phyloP scores from a whole-genome alignment of 2,329 filamentous ascomycete genomes.

The Rhinocladiella mackenziei region DNA sequence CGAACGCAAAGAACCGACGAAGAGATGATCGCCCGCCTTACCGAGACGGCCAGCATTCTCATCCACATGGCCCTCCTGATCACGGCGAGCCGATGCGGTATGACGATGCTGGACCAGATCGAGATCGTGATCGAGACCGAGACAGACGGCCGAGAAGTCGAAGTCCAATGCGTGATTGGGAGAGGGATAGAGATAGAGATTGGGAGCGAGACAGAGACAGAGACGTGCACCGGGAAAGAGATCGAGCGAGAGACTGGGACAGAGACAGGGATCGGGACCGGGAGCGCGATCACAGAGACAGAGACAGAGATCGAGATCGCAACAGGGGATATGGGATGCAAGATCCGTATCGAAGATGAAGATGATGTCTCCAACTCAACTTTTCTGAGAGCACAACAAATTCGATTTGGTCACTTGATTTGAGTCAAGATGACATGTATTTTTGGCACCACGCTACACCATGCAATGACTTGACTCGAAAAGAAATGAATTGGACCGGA shows the following conservation, averaged over 20 bases:
- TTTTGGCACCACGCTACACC: not conserved
- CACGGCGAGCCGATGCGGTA: no score
- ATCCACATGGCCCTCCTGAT: not conserved
- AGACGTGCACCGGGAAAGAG: slow-evolving; percentile 15
- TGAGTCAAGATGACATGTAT: not conserved
- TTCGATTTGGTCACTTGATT: not conserved
- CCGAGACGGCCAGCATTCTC: slow-evolving; percentile 9
- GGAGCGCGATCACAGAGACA: slow-evolving; percentile 37
- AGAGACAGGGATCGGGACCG: slow-evolving; percentile 10
- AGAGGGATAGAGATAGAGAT: slow-evolving; percentile 12
- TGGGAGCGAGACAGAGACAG: slow-evolving; percentile 6
- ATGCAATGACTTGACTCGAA: not conserved
- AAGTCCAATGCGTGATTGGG: slow-evolving; percentile 23
- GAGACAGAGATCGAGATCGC: slow-evolving; percentile 16
- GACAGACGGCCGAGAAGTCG: slow-evolving; percentile 23
- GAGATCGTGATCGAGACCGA: slow-evolving; percentile 11
- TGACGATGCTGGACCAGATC: no score
- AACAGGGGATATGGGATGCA: slow-evolving; percentile 14
- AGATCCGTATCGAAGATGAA: slow-evolving; percentile 15
- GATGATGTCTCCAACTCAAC: not conserved
- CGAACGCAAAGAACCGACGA: slow-evolving; percentile 8
- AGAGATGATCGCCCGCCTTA: slow-evolving; percentile 18
- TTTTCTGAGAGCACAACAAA: not conserved
- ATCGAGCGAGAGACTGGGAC: slow-evolving; percentile 19
- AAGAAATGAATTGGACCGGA: not conserved